These are phyloP conservation scores for Calendula officinalis DNA, from an alignment of 129 eudicot species.

Conservation along the genomic window DNA sequence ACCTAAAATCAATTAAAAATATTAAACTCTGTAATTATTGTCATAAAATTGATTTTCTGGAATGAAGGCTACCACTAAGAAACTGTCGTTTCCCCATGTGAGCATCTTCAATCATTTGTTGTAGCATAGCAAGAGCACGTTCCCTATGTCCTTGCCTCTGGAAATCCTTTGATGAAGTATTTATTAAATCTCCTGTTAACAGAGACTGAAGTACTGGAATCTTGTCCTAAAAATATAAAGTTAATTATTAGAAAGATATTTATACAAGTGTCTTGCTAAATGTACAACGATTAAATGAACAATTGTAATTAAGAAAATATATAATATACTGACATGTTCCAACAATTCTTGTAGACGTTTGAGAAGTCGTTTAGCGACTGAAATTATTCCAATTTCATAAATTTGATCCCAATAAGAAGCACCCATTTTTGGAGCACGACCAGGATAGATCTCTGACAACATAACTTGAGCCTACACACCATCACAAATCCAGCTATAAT, in stretches of 20 bases:
- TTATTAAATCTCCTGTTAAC: slow-evolving; percentile 64
- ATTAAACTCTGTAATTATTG: not conserved
- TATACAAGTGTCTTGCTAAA: slow-evolving; percentile 1
- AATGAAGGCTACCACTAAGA: slow-evolving; percentile 65
- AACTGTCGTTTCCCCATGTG: slow-evolving; percentile 94
- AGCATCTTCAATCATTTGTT: slow-evolving; percentile 99
- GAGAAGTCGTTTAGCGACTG: slow-evolving; percentile 80
- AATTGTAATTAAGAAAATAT: slow-evolving; percentile 6
- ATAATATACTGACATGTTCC: slow-evolving; percentile 58
- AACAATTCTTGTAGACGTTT: slow-evolving; percentile 73
- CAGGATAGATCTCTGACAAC: slow-evolving; percentile 99
- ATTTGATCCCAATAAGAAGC: slow-evolving; percentile 95
- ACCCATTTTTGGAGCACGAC: slow-evolving; percentile 83
- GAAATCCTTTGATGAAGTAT: slow-evolving; percentile 53
- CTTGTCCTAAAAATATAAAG: slow-evolving; percentile 51
- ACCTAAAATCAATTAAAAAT: slow-evolving; percentile 43
- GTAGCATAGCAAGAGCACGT: slow-evolving; percentile 93
- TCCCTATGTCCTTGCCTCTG: slow-evolving; percentile 82
- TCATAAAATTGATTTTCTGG: not conserved
- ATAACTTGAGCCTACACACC: slow-evolving; percentile 82
- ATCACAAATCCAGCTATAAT: slow-evolving; percentile 27
- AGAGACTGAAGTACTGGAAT: slow-evolving; percentile 75
- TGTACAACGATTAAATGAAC: slow-evolving; percentile 2
- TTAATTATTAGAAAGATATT: not conserved
- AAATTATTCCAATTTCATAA: slow-evolving; percentile 77